Base-by-base conservation (phyloP, 2,329 filamentous ascomycete species). In the Epichloe elymi region DNA sequence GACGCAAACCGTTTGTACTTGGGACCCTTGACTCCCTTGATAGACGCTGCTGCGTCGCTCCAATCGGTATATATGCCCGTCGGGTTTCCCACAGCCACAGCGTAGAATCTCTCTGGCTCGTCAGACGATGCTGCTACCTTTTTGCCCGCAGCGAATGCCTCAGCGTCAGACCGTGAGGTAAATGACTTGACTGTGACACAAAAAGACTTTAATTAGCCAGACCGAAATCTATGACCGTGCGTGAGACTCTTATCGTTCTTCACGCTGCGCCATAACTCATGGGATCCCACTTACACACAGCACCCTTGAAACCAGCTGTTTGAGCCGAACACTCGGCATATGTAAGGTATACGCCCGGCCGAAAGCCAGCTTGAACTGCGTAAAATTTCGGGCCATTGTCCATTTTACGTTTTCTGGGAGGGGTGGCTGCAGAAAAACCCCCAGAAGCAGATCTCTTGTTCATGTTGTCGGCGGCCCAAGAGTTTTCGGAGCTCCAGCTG, bases 131-230 rank as follows among this genome's bases (percentile, higher is more conserved):
- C 60, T 15, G 67, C 61, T 5, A 65, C 60, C 26, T 65, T 61
- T 75, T 75, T 76, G 45, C 86, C 86, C 1, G 76, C 79, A 26
- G 88, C 74, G 63, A 87, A 96, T 2, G 79, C 80, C 60, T 86
- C 78, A n/a, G 91, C 91, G 53, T 95, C 88, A 55, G 82, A 76
- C 53, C 76, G 71, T 0, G 77, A 80, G 10, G 74, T 69, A 63
- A 95, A 96, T 1, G 85, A 88, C 70, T 93, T 91, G 72, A 86
- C 88, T 93, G 40, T 7, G 19, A 19, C n/a, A 19, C 17, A 19
- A 36, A 20, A 35, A 46, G 10, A 17, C 10, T 1, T 30, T 8
- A 17, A 10, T 42, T 19, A 51, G 43, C 23, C 10, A 51, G 11
- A n/a, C 7, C 20, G 7, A 17, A 23, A n/a, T 43, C 23, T 15